These are phyloP conservation scores for Chrysopogon serrulatus DNA, from an alignment of 176 grass and related monocot species.

Conservation along the genomic window DNA sequence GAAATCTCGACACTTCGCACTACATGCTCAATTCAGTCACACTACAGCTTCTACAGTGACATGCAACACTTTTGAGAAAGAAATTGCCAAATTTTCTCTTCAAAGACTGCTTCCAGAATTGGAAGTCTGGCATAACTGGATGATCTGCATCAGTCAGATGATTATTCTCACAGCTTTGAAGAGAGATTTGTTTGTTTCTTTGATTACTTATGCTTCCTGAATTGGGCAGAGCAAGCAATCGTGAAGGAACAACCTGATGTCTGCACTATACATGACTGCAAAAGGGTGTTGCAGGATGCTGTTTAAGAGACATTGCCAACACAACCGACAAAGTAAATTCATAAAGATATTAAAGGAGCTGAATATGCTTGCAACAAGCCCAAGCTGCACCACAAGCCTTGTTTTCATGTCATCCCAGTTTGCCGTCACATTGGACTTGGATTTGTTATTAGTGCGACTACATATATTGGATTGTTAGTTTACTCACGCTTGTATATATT, in stretches of 20 bases:
- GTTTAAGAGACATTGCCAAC: too few species aligned
- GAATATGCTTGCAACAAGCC: too few species aligned
- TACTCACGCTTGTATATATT: too few species aligned
- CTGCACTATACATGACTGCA: neutral
- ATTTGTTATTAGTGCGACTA: too few species aligned
- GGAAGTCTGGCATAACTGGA: neutral
- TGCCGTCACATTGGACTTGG: too few species aligned
- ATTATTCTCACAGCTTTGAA: neutral
- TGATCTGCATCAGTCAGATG: neutral
- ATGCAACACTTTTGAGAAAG: neutral
- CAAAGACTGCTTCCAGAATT: too few species aligned
- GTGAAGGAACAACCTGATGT: neutral
- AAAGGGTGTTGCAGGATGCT: neutral
- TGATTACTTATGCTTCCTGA: neutral
- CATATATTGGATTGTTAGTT: too few species aligned
- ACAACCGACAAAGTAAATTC: neutral
- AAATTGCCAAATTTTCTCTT: neutral
- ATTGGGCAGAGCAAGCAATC: neutral
- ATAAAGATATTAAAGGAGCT: too few species aligned
- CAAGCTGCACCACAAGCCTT: too few species aligned
- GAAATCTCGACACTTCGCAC: neutral
- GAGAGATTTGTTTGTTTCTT: neutral
- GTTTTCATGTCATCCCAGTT: too few species aligned
- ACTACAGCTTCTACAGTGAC: too few species aligned
- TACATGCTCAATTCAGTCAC: too few species aligned